Evolutionary conservation across 768 basidiomycete genomes (phyloP), one percentile per base, ranked within the genome.

Genomic region (Cubamyces lactineus): DNA sequence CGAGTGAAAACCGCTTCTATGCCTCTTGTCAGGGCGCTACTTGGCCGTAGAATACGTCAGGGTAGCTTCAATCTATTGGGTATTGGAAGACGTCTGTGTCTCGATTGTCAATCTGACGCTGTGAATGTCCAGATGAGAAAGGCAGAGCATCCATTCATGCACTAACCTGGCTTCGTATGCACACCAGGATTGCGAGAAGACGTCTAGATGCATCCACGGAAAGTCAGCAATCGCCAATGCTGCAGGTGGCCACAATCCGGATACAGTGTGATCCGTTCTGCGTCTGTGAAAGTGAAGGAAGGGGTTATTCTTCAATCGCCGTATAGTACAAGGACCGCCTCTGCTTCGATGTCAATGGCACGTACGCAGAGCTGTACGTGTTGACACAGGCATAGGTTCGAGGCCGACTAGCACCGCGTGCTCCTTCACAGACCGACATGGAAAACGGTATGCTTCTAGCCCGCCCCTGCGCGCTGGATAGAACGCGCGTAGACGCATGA

Each of bases 151-250:
- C 34, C 34, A 34, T 34, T 34, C 34, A 34, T 34, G 34, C 34
- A 34, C 34, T 34, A 34, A 34, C 34, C 34, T 34, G 34, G 34
- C 34, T 34, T 34, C 34, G 34, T 34, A 34, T 34, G 5, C 34
- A 34, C 23, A 26, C 48, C 24, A 13, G n/a, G 13, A 17, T 50
- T 26, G 16, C 30, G 3, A 23, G 39, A 40, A 23, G 23, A 19
- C 4, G 49, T 30, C 57, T 51, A 45, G 24, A 59, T 41, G 21
- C 1, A 24, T 21, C 1, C 8, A 26, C 26, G 45, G 49, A 19
- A 52, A 13, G n/a, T 59, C 1, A 59, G 57, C 49, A 17, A 59
- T 59, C 1, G 52, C 49, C 49, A 17, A 59, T 40, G 21, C 34
- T 46, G 48, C 38, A 48, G 7, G 16, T 41, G 28, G n/a, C 23